A percentile compares a stretch with the other conserved stretches of the same genome.
Evolutionary conservation across 2,329 filamentous ascomycete species (phyloP).

Genomic region (Colletotrichum shisoi): DNA sequence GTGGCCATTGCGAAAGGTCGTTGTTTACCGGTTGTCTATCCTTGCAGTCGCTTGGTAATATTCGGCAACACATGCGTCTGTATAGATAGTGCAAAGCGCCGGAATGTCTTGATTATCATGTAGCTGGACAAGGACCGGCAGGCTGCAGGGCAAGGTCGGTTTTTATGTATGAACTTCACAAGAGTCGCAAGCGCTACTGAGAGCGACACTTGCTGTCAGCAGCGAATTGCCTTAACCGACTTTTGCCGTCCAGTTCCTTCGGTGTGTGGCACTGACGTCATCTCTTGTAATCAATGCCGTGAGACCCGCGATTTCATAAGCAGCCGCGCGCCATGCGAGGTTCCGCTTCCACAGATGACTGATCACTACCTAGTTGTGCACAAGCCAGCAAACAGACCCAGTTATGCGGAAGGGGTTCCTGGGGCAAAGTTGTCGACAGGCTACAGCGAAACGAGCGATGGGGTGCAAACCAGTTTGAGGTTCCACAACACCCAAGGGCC

Average conservation of each 20-base stretch:
- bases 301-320: conserved; percentile 26
- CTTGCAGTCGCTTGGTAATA: no score
- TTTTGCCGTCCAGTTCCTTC: background rate
- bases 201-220: background rate
- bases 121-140: background rate
- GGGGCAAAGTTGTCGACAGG: no score
- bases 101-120: background rate
- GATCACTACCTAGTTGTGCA: background rate
- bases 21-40: no score
- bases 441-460: no score
- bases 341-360: background rate
- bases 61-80: background rate
- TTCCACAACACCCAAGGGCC: background rate
- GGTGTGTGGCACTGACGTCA: background rate
- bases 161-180: background rate
- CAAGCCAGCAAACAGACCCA: background rate
- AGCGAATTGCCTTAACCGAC: background rate
- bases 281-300: background rate
- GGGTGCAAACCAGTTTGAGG: background rate
- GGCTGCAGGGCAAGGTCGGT: background rate
- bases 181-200: no score
- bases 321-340: conserved; percentile 21
- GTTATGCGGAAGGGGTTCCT: no score
- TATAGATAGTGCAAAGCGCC: background rate
- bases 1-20: conserved; percentile 15